These are phyloP conservation scores for Candida endomychidarum DNA, from an alignment of 805 yeast species.

Conservation along the genomic window DNA sequence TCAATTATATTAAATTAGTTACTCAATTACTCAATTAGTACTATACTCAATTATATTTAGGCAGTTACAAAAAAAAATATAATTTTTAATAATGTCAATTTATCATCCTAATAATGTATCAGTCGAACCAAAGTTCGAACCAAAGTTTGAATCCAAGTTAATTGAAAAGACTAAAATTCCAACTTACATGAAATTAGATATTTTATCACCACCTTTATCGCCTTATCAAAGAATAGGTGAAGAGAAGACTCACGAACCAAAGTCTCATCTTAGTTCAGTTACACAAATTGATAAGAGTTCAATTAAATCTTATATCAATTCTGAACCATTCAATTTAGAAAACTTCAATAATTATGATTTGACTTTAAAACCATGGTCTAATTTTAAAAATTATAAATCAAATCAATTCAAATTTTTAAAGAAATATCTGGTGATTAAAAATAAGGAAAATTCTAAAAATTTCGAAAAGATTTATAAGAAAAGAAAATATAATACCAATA, in stretches of 20 bases:
- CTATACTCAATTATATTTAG: no score
- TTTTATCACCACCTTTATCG: slow-evolving; percentile 48
- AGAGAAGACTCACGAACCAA: neutral
- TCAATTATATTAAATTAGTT: no score
- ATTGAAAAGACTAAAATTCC: slow-evolving; percentile 13
- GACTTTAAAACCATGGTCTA: slow-evolving; percentile 53
- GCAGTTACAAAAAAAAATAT: slow-evolving; percentile 2
- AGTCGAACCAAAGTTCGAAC: slow-evolving; percentile 16
- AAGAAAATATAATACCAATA: slow-evolving; percentile 16
- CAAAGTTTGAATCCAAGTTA: no score
- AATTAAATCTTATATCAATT: slow-evolving; percentile 12
- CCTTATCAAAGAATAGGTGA: slow-evolving; percentile 31
- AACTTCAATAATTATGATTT: slow-evolving; percentile 46
- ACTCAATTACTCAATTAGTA: slow-evolving; percentile 4
- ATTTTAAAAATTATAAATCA: slow-evolving; percentile 45
- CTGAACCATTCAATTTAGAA: slow-evolving; percentile 49
- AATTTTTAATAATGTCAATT: slow-evolving; percentile 23
- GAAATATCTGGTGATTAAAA: slow-evolving; percentile 43
- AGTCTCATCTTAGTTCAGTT: neutral
- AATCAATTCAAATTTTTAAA: slow-evolving; percentile 53
- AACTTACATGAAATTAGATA: slow-evolving; percentile 18
- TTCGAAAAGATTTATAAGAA: slow-evolving; percentile 22
- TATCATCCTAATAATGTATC: slow-evolving; percentile 35
- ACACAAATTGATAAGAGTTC: slow-evolving; percentile 8
- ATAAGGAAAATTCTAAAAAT: slow-evolving; percentile 17